phyloP scores from a whole-genome alignment of 1,139 yeast species.

The Pichia terricola region DNA sequence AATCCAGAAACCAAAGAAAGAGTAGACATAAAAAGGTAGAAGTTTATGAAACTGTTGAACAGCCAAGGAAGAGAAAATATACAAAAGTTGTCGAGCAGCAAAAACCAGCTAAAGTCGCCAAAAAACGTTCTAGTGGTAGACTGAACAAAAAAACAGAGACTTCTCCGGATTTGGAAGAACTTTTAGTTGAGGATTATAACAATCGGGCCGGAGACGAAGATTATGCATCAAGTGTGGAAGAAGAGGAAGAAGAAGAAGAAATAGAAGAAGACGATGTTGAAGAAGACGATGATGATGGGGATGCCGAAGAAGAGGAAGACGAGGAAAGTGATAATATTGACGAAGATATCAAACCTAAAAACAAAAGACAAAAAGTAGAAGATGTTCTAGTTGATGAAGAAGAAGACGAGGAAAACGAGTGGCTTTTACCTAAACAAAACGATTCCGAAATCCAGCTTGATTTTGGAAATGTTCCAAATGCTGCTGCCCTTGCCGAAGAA shows the following conservation, averaged over 20 bases:
- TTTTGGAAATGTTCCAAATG: constrained; percentile 13
- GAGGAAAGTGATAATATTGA: constrained; percentile 4
- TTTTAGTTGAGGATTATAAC: neutral
- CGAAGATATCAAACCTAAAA: neutral
- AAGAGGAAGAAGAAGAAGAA: neutral
- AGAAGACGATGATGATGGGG: constrained; percentile 11
- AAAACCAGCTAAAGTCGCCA: neutral
- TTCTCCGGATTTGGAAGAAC: neutral
- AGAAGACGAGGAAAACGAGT: constrained; percentile 2
- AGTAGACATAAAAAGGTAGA: neutral
- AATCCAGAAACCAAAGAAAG: neutral
- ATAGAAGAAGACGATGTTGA: constrained; percentile 1
- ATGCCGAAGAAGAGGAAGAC: constrained; percentile 3
- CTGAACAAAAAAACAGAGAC: neutral
- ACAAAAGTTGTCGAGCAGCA: neutral
- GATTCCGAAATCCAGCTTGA: constrained; percentile 12
- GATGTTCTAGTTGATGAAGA: constrained; percentile 8
- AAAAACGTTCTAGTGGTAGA: neutral
- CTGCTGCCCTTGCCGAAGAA: constrained; percentile 16
- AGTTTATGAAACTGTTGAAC: neutral
- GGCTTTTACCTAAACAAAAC: neutral
- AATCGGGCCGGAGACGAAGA: neutral
- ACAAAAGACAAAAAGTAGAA: neutral
- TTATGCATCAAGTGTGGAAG: neutral
- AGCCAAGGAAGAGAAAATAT: neutral